A percentile compares a stretch with the other conserved stretches of the same genome.
phyloP scores from a whole-genome alignment of 768 basidiomycete genomes.

The Melanogaster broomeanus region DNA sequence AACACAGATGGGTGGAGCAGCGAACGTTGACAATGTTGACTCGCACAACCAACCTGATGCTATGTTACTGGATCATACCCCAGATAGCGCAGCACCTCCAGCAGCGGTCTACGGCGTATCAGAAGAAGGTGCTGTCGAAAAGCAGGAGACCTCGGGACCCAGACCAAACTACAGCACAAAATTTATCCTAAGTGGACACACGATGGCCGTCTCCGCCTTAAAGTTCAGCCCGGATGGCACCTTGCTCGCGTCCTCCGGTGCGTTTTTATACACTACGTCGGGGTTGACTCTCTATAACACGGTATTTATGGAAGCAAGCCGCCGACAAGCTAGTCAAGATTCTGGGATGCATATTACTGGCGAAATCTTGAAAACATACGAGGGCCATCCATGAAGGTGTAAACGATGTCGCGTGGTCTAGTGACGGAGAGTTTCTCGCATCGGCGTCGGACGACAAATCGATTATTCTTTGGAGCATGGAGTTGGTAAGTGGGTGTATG shows the following conservation, averaged over 20 bases:
- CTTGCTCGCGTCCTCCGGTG: slow-evolving; percentile 83
- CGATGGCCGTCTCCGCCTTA: slow-evolving; percentile 76
- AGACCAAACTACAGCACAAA: slow-evolving; percentile 58
- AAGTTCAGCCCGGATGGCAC: slow-evolving; percentile 89
- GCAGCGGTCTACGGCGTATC: neutral
- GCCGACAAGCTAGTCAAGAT: slow-evolving; percentile 83
- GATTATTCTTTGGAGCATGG: slow-evolving; percentile 81
- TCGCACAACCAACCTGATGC: slow-evolving; percentile 9
- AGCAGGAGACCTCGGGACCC: slow-evolving; percentile 6
- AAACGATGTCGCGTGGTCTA: slow-evolving; percentile 89
- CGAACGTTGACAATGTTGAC: slow-evolving; percentile 1
- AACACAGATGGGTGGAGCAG: neutral
- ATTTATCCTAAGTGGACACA: slow-evolving; percentile 79
- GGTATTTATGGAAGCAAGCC: slow-evolving; percentile 55
- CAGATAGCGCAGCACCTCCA: slow-evolving; percentile 1
- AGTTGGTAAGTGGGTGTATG: slow-evolving; percentile 44
- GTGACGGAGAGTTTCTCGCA: slow-evolving; percentile 79
- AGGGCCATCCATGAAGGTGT: slow-evolving; percentile 82
- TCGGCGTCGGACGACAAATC: slow-evolving; percentile 95
- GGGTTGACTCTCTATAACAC: slow-evolving; percentile 14
- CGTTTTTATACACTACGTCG: slow-evolving; percentile 27
- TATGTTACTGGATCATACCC: slow-evolving; percentile 6
- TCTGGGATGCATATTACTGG: slow-evolving; percentile 77
- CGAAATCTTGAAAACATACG: slow-evolving; percentile 68
- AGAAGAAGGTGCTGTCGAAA: neutral